Conservation (phyloP, 805 yeast species). For the Suhomyces emberorum region DNA sequence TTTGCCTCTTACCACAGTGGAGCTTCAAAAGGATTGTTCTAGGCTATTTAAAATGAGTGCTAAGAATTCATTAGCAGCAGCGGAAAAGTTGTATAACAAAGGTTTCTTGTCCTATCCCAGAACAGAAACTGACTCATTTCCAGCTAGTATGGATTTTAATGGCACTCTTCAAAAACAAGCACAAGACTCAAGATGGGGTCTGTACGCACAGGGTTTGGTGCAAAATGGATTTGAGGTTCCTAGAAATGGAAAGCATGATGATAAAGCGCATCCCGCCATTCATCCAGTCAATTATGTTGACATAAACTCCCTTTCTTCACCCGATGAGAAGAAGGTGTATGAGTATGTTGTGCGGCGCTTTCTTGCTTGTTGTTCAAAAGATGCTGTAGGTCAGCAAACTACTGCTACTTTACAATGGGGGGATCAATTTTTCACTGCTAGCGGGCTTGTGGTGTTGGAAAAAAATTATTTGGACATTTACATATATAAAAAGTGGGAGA, state of each 20-base stretch:
- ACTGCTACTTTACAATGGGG: conserved; percentile 73
- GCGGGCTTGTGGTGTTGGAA: conserved; percentile 73
- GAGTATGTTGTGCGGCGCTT: conserved; percentile 84
- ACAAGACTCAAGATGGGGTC: conserved; percentile 62
- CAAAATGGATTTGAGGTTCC: conserved; percentile 54
- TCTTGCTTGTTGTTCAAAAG: conserved; percentile 86
- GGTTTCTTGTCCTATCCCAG: conserved; percentile 95
- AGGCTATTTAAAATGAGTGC: conserved; percentile 72
- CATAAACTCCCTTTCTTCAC: conserved; percentile 22
- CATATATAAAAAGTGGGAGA: conserved; percentile 75
- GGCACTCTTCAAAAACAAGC: conserved; percentile 60
- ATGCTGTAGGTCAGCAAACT: conserved; percentile 76
- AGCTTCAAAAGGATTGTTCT: conserved; percentile 84
- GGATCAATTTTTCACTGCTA: conserved; percentile 63
- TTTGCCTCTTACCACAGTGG: conserved; percentile 90
- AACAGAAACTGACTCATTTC: conserved; percentile 92
- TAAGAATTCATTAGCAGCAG: conserved; percentile 67
- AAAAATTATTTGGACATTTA: conserved; percentile 79
- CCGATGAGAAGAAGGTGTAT: conserved; percentile 67
- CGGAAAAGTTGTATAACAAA: conserved; percentile 79
- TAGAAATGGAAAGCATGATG: conserved; percentile 78
- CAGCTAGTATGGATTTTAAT: conserved; percentile 67
- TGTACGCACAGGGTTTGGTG: conserved; percentile 49
- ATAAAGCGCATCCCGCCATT: conserved; percentile 97
- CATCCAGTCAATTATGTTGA: conserved; percentile 69